Base-by-base conservation (phyloP, 2,329 filamentous ascomycete genomes). In the Hypoxylon sp. region DNA sequence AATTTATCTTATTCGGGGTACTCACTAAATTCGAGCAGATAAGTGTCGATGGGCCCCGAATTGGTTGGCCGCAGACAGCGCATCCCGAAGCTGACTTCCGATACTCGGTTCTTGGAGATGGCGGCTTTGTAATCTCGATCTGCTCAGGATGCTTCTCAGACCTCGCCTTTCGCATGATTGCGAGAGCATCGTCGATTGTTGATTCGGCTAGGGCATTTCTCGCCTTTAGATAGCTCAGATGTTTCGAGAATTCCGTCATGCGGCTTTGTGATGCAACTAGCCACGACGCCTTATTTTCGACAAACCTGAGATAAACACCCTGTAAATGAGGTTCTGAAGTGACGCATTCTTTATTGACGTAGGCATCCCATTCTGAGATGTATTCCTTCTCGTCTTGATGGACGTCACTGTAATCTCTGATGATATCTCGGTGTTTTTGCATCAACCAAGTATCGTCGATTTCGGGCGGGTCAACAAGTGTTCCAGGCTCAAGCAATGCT, bases 291-390 rank as follows among this genome's bases (percentile, higher is more conserved):
- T 87, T 87, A 17, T 83, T 78, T 55, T 80, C 77, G 42, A 87
- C 78, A 73, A 89, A 90, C 24, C 79, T 80, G 46, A 87, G 74
- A 80, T 88, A 87, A 17, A 83, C 81, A 2, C 82, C 81, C 10
- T 86, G 82, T 11, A 89, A 80, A 72, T 86, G 87, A 3, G 83
- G 83, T 31, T 83, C 82, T 3, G 86, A 85, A 4, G 84, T 85
- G 51, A 88, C 78, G 59, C 82, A 84, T 70, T 85, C 82, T 48
- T 80, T 80, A 8, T 87, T 81, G 51, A 88, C 83, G 70, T 85
- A 88, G 0, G 83, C 81, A 66, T 89, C 87, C 87, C 87, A 90
- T 68, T 86, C 84, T 71, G 83, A 81, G 61, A 89, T 86, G 64
- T 86, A 89, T 67, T 88, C 87, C 74, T 86, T 87, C 73, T 90